A percentile compares a stretch with the other conserved stretches of the same genome.
Evolutionary conservation across 176 grass and related monocot species (phyloP).

Genomic region (Eragrostis curvula): DNA sequence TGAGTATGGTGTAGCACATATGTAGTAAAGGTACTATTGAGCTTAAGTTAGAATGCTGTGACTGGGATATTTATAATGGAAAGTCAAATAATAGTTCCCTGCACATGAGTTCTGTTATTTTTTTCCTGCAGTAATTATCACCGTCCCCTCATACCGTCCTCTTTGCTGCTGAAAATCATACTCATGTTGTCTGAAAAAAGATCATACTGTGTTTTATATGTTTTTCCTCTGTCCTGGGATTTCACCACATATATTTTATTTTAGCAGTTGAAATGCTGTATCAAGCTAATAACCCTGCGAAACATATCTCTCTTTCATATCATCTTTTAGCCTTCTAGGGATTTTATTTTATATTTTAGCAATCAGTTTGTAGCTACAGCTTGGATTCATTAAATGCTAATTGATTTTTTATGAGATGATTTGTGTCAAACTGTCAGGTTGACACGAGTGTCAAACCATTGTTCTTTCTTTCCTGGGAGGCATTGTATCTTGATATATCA

Average conservation of each 20-base stretch:
- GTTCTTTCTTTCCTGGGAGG: slow-evolving; percentile 29
- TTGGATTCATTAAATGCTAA: neutral
- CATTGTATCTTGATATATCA: slow-evolving; percentile 14
- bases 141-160: neutral
- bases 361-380: neutral
- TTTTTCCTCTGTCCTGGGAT: neutral
- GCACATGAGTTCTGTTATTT: slow-evolving; percentile 2
- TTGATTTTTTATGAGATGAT: slow-evolving; percentile 1
- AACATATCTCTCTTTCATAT: neutral
- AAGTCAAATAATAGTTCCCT: slow-evolving; percentile 37
- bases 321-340: neutral
- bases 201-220: neutral
- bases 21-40: slow-evolving; percentile 35
- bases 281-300: slow-evolving; percentile 19
- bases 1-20: slow-evolving; percentile 44
- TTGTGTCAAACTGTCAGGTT: neutral
- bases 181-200: neutral
- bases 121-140: slow-evolving; percentile 10
- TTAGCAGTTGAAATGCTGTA: slow-evolving; percentile 10
- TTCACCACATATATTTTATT: slow-evolving; percentile 21
- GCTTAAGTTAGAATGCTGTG: slow-evolving; percentile 40
- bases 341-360: slow-evolving; percentile 16
- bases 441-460: slow-evolving; percentile 6
- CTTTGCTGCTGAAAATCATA: slow-evolving; percentile 8
- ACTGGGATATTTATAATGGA: slow-evolving; percentile 31